Percentiles rank a stretch among this genome's conserved stretches.
Evolutionary conservation across 2,329 filamentous ascomycete species (phyloP).

Genomic region (Cordyceps tenuipes): DNA sequence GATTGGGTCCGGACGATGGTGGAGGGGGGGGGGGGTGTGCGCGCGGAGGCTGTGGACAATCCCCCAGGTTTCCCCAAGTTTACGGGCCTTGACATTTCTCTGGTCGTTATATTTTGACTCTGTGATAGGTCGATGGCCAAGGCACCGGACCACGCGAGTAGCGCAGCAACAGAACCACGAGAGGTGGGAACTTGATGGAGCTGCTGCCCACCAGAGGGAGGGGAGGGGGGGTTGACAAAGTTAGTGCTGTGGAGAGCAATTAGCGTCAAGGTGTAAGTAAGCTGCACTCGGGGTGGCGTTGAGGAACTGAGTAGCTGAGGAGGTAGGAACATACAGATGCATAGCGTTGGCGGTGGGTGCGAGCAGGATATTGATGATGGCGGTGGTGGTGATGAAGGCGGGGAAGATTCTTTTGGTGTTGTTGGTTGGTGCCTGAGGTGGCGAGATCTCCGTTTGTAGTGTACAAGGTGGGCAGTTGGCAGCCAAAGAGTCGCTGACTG

Average conservation of each 20-base stretch:
- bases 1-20: not conserved
- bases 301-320: not conserved
- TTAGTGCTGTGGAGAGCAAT: not conserved
- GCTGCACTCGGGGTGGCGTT: slow-evolving; percentile 6
- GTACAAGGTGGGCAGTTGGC: not conserved
- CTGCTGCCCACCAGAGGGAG: not conserved
- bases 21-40: not conserved
- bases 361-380: not conserved
- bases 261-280: not conserved
- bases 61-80: slow-evolving; percentile 11
- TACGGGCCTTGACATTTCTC: not conserved
- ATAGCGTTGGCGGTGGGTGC: not conserved
- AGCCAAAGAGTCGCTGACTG: not conserved
- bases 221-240: not conserved
- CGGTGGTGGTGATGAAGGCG: not conserved
- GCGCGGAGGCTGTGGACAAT: slow-evolving; percentile 3
- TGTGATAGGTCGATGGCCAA: not conserved
- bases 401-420: not conserved
- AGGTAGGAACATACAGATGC: not conserved
- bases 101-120: not conserved
- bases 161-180: not conserved
- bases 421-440: not conserved
- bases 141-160: not conserved
- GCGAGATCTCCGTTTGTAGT: not conserved
- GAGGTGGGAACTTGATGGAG: not conserved